Conservation (phyloP, 148 eudicot genomes). For the Silene conica region DNA sequence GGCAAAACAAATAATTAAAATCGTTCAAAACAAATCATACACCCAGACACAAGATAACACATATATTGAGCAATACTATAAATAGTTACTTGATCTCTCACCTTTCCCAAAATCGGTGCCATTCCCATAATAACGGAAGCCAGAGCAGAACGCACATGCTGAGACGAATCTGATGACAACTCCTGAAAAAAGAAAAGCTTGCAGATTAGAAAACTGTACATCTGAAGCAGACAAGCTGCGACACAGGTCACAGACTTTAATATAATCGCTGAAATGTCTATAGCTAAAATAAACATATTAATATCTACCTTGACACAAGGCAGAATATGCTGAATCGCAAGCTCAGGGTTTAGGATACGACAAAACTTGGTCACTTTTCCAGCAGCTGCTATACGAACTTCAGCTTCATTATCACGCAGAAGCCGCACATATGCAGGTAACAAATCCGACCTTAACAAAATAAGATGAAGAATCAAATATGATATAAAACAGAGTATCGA, state of each 20-base stretch:
- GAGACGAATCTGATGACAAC: slow-evolving; percentile 49
- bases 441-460: slow-evolving; percentile 53
- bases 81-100: slow-evolving; percentile 11
- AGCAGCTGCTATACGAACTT: slow-evolving; percentile 92
- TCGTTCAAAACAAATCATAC: not conserved
- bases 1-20: not conserved
- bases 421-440: slow-evolving; percentile 86
- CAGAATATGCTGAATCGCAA: slow-evolving; percentile 75
- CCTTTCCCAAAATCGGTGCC: slow-evolving; percentile 54
- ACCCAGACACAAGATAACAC: not conserved
- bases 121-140: slow-evolving; percentile 55
- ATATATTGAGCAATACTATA: not conserved
- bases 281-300: not conserved
- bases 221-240: not conserved
- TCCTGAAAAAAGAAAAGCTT: slow-evolving; percentile 27
- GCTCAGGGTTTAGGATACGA: slow-evolving; percentile 64
- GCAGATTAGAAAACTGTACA: not conserved
- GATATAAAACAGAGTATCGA: not conserved
- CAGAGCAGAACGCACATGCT: slow-evolving; percentile 48
- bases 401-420: slow-evolving; percentile 90
- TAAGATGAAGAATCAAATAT: slow-evolving; percentile 12
- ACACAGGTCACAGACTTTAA: not conserved
- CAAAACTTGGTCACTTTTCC: slow-evolving; percentile 83
- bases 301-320: slow-evolving; percentile 76
- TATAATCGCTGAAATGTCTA: not conserved